Evolutionary conservation across 495 filamentous ascomycete genomes (phyloP).

Genomic region (Copromyces sp.): DNA sequence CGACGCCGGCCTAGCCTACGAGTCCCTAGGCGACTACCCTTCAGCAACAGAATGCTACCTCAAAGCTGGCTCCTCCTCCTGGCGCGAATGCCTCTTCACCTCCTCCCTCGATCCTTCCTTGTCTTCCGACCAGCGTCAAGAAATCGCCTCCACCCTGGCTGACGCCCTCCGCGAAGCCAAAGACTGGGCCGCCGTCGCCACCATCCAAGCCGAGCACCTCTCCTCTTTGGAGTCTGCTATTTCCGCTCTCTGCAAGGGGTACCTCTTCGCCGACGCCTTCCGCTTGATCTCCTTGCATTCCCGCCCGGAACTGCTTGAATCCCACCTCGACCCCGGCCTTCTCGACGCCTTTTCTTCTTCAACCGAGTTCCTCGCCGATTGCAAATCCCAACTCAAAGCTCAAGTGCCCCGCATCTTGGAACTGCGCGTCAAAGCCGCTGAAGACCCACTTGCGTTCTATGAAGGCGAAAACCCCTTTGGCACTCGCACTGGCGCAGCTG

Average conservation of each 20-base stretch:
- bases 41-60: slow-evolving; percentile 71
- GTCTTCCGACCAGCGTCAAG: slow-evolving; percentile 43
- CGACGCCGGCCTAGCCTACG: slow-evolving; percentile 80
- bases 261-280: slow-evolving; percentile 73
- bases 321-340: slow-evolving; percentile 61
- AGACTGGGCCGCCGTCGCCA: slow-evolving; percentile 69
- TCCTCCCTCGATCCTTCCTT: slow-evolving; percentile 52
- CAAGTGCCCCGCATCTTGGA: slow-evolving; percentile 80
- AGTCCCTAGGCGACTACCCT: slow-evolving; percentile 64
- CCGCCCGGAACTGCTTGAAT: slow-evolving; percentile 37
- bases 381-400: slow-evolving; percentile 68
- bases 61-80: slow-evolving; percentile 57
- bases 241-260: slow-evolving; percentile 68
- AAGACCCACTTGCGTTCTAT: slow-evolving; percentile 72
- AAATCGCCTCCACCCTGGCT: slow-evolving; percentile 57
- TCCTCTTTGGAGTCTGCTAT: slow-evolving; percentile 56
- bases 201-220: slow-evolving; percentile 73
- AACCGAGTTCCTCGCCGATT: slow-evolving; percentile 87
- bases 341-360: slow-evolving; percentile 63
- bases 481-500: slow-evolving; percentile 28
- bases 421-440: slow-evolving; percentile 64
- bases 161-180: slow-evolving; percentile 68
- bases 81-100: slow-evolving; percentile 83
- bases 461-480: slow-evolving; percentile 49
- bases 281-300: slow-evolving; percentile 45